Evolutionary conservation across 2,329 filamentous ascomycete genomes (phyloP), one percentile per base, ranked within the genome.

Genomic region (Simplicillium aogashimaense): DNA sequence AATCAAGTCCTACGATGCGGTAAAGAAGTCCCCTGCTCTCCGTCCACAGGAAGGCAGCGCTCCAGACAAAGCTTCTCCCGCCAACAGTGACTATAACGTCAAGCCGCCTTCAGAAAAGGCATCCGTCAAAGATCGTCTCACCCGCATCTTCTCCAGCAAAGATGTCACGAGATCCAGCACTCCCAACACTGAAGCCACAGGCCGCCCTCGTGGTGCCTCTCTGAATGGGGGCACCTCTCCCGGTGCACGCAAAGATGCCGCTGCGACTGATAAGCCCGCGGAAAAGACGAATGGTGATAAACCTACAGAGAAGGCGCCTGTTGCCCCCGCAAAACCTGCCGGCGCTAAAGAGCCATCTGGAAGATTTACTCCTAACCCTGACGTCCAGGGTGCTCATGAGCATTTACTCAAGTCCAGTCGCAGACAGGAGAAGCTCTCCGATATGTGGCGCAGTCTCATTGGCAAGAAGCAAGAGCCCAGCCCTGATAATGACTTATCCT

Each of bases 371-470:
- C 38, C 65, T 34, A 66, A 69, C 41, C 48, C 66, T 16, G 69
- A 73, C 6, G 60, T 65, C 7, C 67, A 82, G 46, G 85, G 86
- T 47, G 75, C 79, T 29, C 92, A 98, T 55, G 81, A 85, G 53
- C 92, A 98, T 58, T 78, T 86, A 52, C 78, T 98, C 47, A 92
- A 86, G 65, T 89, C 86, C 45, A 85, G 86, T 45, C 87, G 86
- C 58, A 78, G 92, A 42, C 90, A 98, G 61, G 90, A 98, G 64
- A 97, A 95, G 65, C 71, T 98, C 41, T 83, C 85, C 15, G 88
- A 94, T 59, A 86, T 97, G 78, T 83, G 94, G 62, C 83, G 88
- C 50, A 81, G 83, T 50, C 76, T 95, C 51, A 74, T 97, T 39
- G 87, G 86, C 47, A 87, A 85, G 62, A 89, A 86, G 63, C 83